Conservation (phyloP, 2,329 filamentous ascomycete species). For the Paraphoma sp. region DNA sequence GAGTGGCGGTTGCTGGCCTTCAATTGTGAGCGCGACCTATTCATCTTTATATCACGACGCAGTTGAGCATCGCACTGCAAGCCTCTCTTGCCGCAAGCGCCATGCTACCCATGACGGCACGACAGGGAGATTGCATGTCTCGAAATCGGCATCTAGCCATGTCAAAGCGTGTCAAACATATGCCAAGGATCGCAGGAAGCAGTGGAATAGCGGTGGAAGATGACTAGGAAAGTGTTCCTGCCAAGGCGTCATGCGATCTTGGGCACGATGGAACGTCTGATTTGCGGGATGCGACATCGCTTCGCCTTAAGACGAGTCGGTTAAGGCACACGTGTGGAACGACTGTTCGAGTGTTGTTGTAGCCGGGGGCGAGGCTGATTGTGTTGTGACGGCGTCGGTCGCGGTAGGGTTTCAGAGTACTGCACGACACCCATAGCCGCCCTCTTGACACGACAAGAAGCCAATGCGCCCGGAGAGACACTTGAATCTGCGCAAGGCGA, state of each 20-base stretch:
- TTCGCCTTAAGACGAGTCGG: conserved; percentile 26
- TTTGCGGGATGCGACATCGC: conserved; percentile 41
- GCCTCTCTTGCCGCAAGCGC: conserved; percentile 14
- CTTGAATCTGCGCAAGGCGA: conserved; percentile 7
- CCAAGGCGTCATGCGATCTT: conserved; percentile 40
- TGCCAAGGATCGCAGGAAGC: conserved; percentile 14
- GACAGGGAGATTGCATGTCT: conserved; percentile 33
- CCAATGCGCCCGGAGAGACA: conserved; percentile 35
- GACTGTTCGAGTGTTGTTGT: conserved; percentile 20
- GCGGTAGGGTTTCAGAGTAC: conserved; percentile 43
- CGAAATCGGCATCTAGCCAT: conserved; percentile 26
- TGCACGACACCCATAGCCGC: conserved; percentile 36
- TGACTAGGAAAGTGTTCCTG: conserved; percentile 29
- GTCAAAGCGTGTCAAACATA: conserved; percentile 13
- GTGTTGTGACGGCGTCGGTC: conserved; percentile 36
- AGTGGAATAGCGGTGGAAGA: conserved; percentile 14
- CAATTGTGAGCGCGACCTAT: conserved; percentile 8
- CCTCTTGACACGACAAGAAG: conserved; percentile 24
- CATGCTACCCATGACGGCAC: conserved; percentile 20
- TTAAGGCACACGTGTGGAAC: conserved; percentile 24
- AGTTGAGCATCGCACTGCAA: neutral
- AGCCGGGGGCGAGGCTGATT: conserved; percentile 24
- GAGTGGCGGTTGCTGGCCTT: conserved; percentile 31
- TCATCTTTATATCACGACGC: conserved; percentile 37
- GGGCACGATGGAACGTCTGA: conserved; percentile 42